Evolutionary conservation across 345 rosid species (phyloP).

Genomic region (Erucastrum elatum): DNA sequence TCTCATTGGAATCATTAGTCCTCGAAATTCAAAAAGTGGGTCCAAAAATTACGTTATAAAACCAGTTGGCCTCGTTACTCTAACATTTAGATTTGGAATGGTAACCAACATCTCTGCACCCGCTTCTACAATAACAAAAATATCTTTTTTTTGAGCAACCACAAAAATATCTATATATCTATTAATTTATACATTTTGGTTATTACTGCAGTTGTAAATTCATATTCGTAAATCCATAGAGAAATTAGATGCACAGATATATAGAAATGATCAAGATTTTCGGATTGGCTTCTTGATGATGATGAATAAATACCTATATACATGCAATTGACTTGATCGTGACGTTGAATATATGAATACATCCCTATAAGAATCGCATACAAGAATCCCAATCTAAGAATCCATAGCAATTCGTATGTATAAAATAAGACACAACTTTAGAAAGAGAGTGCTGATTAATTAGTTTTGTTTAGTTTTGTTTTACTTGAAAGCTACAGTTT

Average conservation of each 20-base stretch:
- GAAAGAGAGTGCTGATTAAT: slow-evolving; percentile 12
- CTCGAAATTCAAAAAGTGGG: slow-evolving; percentile 21
- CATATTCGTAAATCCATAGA: slow-evolving; percentile 6
- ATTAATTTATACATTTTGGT: no score
- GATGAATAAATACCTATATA: slow-evolving; percentile 7
- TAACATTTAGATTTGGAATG: background rate
- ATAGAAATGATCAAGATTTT: background rate
- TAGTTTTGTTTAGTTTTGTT: slow-evolving; percentile 15
- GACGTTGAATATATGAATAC: background rate
- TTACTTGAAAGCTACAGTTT: slow-evolving; percentile 36
- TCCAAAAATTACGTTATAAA: slow-evolving; percentile 22
- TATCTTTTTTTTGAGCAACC: no score
- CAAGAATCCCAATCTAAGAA: background rate
- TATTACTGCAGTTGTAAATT: background rate
- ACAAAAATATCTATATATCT: no score
- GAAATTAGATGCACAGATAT: background rate
- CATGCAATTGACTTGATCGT: background rate
- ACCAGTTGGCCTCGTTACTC: slow-evolving; percentile 21
- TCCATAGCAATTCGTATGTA: slow-evolving; percentile 5
- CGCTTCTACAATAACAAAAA: no score
- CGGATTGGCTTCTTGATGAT: slow-evolving; percentile 7
- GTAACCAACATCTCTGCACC: no score
- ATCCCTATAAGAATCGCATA: background rate
- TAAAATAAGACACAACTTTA: background rate
- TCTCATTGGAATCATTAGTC: slow-evolving; percentile 30